Evolutionary conservation across 441 rosid genomes (phyloP).

Genomic region (Croton laevigatus): DNA sequence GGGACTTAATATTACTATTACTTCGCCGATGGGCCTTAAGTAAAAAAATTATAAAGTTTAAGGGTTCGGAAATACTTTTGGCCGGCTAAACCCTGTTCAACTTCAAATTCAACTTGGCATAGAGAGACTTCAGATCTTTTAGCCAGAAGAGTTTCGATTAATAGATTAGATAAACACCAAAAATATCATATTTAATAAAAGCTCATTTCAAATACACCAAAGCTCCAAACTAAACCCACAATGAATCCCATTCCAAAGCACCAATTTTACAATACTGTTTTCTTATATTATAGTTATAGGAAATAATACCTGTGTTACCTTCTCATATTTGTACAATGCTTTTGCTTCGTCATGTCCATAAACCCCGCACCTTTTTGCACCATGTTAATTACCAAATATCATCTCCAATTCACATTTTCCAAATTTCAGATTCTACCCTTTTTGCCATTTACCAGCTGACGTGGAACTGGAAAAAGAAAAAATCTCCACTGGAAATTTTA

Average conservation of each 20-base stretch:
- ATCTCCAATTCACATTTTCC: slow-evolving; percentile 18
- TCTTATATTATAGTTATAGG: slow-evolving; percentile 4
- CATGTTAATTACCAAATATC: slow-evolving; percentile 16
- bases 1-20: too few relatives aligned
- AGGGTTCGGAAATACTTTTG: too few relatives aligned
- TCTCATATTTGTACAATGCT: slow-evolving; percentile 38
- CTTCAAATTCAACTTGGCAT: too few relatives aligned
- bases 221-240: slow-evolving; percentile 2
- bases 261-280: slow-evolving; percentile 33
- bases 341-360: slow-evolving; percentile 15
- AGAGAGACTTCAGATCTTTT: too few relatives aligned
- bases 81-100: too few relatives aligned
- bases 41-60: too few relatives aligned
- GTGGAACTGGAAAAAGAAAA: slow-evolving; percentile 20
- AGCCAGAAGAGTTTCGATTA: too few relatives aligned
- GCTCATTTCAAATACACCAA: neutral
- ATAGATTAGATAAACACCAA: neutral
- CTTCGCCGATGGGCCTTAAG: too few relatives aligned
- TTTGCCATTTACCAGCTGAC: slow-evolving; percentile 20
- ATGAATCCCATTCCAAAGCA: slow-evolving; percentile 34
- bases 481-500: slow-evolving; percentile 21
- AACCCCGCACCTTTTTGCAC: slow-evolving; percentile 8
- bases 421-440: slow-evolving; percentile 24
- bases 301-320: slow-evolving; percentile 28
- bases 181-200: too few relatives aligned